These are phyloP conservation scores for Aspergillus ellipticus DNA, from an alignment of 495 filamentous ascomycete genomes.

Conservation along the genomic window DNA sequence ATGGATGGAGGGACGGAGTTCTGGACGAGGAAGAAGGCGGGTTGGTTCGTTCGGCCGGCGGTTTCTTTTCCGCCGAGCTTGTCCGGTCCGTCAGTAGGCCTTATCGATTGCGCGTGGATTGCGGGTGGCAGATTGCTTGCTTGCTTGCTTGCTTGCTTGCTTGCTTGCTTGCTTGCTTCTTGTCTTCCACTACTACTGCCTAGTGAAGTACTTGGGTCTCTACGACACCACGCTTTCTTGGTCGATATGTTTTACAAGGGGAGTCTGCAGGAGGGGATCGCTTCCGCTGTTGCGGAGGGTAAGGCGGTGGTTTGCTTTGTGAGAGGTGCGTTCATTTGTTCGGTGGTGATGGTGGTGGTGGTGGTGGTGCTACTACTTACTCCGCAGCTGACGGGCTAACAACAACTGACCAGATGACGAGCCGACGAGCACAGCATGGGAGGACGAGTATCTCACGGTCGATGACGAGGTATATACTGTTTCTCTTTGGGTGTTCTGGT, in stretches of 20 bases:
- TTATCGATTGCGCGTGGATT: too few relatives aligned
- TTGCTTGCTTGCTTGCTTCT: not conserved
- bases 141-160: not conserved
- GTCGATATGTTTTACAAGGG: constrained; percentile 72
- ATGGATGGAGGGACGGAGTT: too few relatives aligned
- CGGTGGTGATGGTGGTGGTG: not conserved
- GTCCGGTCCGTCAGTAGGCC: too few relatives aligned
- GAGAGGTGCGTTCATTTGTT: constrained; percentile 49
- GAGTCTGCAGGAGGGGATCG: constrained; percentile 73
- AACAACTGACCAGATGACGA: constrained; percentile 51
- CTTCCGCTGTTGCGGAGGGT: constrained; percentile 60
- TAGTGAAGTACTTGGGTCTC: too few relatives aligned
- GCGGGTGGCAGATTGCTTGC: too few relatives aligned
- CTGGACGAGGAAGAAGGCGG: too few relatives aligned
- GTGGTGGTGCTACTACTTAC: constrained; percentile 1
- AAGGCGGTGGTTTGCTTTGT: constrained; percentile 71
- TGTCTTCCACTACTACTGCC: not conserved
- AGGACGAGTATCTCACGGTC: constrained; percentile 65
- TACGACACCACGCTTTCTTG: too few relatives aligned
- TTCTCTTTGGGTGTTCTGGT: not conserved
- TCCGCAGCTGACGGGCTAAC: constrained; percentile 12
- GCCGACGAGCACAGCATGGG: constrained; percentile 67
- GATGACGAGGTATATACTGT: constrained; percentile 35
- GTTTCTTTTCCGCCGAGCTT: too few relatives aligned
- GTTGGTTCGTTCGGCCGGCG: too few relatives aligned